Conservation (phyloP, 345 rosid species). For the Crucihimalaya himalaica region DNA sequence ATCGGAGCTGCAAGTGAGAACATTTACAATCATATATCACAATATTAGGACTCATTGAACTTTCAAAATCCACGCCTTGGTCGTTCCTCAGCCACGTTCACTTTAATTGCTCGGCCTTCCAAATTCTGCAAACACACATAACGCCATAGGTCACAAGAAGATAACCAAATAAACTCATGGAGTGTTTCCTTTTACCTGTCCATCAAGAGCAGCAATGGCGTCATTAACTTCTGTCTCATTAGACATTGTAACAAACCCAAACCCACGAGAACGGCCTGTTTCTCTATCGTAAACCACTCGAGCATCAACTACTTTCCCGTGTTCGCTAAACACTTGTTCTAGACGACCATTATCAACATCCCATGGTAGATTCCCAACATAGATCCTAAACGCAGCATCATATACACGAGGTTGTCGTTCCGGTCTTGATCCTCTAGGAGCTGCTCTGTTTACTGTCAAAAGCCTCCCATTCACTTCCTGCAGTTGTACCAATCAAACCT, state of each 20-base stretch:
- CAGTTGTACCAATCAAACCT: background rate
- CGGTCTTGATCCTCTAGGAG: conserved; percentile 60
- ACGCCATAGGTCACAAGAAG: background rate
- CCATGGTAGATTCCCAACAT: conserved; percentile 82
- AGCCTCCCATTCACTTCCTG: conserved; percentile 65
- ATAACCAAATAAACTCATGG: background rate
- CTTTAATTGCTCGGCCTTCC: conserved; percentile 81
- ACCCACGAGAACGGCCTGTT: conserved; percentile 81
- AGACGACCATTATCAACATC: conserved; percentile 58
- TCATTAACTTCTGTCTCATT: conserved; percentile 64
- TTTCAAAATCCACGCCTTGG: conserved; percentile 55
- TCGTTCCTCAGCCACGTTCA: conserved; percentile 69
- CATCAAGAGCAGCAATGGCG: conserved; percentile 83
- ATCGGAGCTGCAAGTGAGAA: conserved; percentile 15
- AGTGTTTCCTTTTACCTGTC: conserved; percentile 53
- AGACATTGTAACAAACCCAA: conserved; percentile 79
- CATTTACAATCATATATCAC: background rate
- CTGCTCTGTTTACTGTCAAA: conserved; percentile 69
- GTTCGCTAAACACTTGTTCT: conserved; percentile 72
- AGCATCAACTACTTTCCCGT: conserved; percentile 71
- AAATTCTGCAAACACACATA: conserved; percentile 52
- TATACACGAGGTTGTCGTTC: conserved; percentile 54
- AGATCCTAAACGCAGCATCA: conserved; percentile 51
- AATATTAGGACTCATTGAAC: background rate
- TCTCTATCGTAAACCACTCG: conserved; percentile 70